Base-by-base conservation (phyloP, 2,329 filamentous ascomycete genomes). In the Pyrenochaeta sp. region DNA sequence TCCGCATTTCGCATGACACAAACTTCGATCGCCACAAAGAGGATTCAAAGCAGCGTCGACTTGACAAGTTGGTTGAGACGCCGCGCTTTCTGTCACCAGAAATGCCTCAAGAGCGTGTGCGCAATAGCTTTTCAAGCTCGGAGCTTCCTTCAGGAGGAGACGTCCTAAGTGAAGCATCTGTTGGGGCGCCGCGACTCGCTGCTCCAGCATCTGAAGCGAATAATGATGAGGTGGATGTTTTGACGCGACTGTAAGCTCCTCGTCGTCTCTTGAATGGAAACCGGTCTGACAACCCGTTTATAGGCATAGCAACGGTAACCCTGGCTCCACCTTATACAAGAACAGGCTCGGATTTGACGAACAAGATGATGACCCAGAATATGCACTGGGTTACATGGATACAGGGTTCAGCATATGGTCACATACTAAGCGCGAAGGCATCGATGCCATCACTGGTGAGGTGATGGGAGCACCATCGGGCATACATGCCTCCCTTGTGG, bases 351-450 rank as follows among this genome's bases (percentile, higher is more conserved):
- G 9, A n/a, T 5, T 27, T n/a, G 25, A 44, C 42, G 42, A 44
- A 22, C 10, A 13, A 6, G 42, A 44, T 15, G 42, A 28, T 28
- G 40, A 40, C 30, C 27, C 55, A 27, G 43, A 55, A 12, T n/a
- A 30, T 15, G 43, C 39, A 5, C 50, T 61, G 2, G 44, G 36
- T 3, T 50, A 15, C 15, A 61, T 61, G 54, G 50, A 55, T n/a
- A 58, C 52, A 2, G 44, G 55, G 19, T 58, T 58, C 36, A 50
- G 51, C 28, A 58, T 52, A 15, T 61, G 52, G 51, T 55, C 58
- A 1, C 48, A 61, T 40, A 40, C 42, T 24, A 30, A 52, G 9
- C 28, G 50, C n/a, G 54, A 58, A 19, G 49, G 58, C 24, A 30
- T 9, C 2, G 54, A 46, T 9, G 44, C 51, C 19, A 34, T 61